Evolutionary conservation across 2,329 filamentous ascomycete species (phyloP), one percentile per base, ranked within the genome.

Genomic region (Aureobasidium leucospermi): DNA sequence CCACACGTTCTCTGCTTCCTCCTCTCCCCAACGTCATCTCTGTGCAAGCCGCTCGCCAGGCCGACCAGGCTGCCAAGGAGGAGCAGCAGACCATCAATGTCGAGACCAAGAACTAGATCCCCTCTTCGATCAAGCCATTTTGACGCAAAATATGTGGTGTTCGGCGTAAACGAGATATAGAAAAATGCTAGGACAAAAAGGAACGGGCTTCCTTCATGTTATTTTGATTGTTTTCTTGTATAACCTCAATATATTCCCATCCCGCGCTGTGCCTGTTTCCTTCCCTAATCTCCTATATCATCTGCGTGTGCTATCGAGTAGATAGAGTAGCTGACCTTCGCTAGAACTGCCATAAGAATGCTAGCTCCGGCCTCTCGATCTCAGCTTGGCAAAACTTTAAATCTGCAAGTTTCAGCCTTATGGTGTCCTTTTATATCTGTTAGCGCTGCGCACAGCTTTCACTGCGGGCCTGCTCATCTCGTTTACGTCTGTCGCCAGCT

Each of bases 1-100:
- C 71, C 43, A 73, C 79, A n/a, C 74, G 76, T 64, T 74, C 70
- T 61, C 63, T 76, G 58, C 71, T 81, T 23, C 79, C 79, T 4
- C 73, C 74, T 9, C 67, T 76, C 38, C 69, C 74, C 60, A 67
- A 69, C 11, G 70, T 73, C 4, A 60, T 73, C 6, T 71, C 74
- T 11, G 69, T 73, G 23, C 46, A 59, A 31, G 43, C 55, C 28
- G 61, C 62, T 28, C 57, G 32, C 7, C 34, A 59, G 48, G 62
- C 62, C 23, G 62, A 63, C 31, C 47, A 60, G 51, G 28, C 46
- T n/a, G 62, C 62, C 31, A 62, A 38, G 41, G 43, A 38, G 43
- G 62, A 63, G 60, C 55, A 60, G 49, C 48, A 63, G 41, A 59
- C 49, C 6, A 56, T 56, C 55, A 61, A 53, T 5, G 58, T 56